These are phyloP conservation scores for Ensete glaucum DNA, from an alignment of 176 grass and related monocot genomes.

Conservation along the genomic window DNA sequence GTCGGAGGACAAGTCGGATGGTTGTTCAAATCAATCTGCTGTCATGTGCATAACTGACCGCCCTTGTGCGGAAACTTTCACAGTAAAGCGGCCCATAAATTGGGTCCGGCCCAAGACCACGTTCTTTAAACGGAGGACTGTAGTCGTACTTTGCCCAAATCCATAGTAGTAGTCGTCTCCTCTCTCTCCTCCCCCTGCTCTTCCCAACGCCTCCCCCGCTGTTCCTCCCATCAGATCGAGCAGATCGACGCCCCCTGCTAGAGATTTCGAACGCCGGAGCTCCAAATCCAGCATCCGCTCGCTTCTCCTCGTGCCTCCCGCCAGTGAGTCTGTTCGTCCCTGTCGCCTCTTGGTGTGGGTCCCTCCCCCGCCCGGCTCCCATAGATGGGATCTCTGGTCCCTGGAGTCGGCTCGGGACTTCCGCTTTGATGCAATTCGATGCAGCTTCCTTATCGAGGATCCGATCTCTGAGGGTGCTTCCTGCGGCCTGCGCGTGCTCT, in stretches of 20 bases:
- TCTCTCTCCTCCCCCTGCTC: not conserved
- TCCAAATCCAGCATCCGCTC: not conserved
- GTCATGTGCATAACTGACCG: too few species aligned
- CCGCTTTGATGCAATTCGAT: not conserved
- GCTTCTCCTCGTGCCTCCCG: not conserved
- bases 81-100: not conserved
- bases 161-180: not conserved
- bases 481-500: not conserved
- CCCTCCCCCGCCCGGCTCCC: not conserved
- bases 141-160: not conserved
- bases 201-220: not conserved
- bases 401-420: not conserved
- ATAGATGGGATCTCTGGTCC: constrained; percentile 4
- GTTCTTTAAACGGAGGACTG: not conserved
- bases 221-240: not conserved
- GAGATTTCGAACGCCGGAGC: not conserved
- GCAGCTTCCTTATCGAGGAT: not conserved
- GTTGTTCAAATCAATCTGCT: too few species aligned
- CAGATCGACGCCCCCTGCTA: not conserved
- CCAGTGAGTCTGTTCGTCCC: not conserved
- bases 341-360: not conserved
- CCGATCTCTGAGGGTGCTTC: not conserved
- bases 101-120: not conserved
- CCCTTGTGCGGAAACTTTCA: too few species aligned
- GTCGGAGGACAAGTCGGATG: too few species aligned